These are phyloP conservation scores for Athelia psychrophila DNA, from an alignment of 1,284 basidiomycete species.

Conservation along the genomic window DNA sequence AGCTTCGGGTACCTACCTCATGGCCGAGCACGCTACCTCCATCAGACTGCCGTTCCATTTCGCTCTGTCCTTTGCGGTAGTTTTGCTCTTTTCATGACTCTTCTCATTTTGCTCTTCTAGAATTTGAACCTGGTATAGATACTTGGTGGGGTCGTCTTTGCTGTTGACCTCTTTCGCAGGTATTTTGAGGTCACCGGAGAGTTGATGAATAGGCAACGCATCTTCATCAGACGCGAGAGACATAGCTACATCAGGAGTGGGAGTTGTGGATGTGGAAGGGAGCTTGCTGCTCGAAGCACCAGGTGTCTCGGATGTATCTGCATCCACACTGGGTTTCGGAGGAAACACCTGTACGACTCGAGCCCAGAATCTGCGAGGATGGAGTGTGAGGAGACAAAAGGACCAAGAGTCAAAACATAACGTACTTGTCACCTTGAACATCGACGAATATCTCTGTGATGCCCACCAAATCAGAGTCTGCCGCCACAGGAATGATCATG, in stretches of 20 bases:
- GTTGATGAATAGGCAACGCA: slow-evolving; percentile 53
- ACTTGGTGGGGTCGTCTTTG: slow-evolving; percentile 78
- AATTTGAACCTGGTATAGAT: slow-evolving; percentile 88
- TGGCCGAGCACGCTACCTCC: slow-evolving; percentile 76
- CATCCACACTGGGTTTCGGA: slow-evolving; percentile 50
- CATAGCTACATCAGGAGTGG: slow-evolving; percentile 23
- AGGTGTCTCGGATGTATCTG: slow-evolving; percentile 37
- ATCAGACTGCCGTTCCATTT: slow-evolving; percentile 69
- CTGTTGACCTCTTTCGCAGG: slow-evolving; percentile 68
- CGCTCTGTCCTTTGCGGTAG: slow-evolving; percentile 46
- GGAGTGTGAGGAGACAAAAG: slow-evolving; percentile 15
- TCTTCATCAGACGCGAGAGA: slow-evolving; percentile 34
- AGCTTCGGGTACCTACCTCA: slow-evolving; percentile 59
- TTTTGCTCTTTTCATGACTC: slow-evolving; percentile 57
- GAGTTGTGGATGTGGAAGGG: slow-evolving; percentile 23
- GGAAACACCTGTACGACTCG: slow-evolving; percentile 72
- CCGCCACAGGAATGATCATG: slow-evolving; percentile 5
- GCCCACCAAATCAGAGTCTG: slow-evolving; percentile 15
- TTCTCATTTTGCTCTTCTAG: slow-evolving; percentile 74
- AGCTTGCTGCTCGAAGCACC: slow-evolving; percentile 28
- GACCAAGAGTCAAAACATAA: slow-evolving; percentile 27
- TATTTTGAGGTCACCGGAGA: slow-evolving; percentile 80
- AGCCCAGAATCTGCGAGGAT: slow-evolving; percentile 64
- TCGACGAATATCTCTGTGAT: slow-evolving; percentile 78
- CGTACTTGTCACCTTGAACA: slow-evolving; percentile 77